Evolutionary conservation across 177 flowering plant species (phyloP).

Genomic region (Vitis hybrid): DNA sequence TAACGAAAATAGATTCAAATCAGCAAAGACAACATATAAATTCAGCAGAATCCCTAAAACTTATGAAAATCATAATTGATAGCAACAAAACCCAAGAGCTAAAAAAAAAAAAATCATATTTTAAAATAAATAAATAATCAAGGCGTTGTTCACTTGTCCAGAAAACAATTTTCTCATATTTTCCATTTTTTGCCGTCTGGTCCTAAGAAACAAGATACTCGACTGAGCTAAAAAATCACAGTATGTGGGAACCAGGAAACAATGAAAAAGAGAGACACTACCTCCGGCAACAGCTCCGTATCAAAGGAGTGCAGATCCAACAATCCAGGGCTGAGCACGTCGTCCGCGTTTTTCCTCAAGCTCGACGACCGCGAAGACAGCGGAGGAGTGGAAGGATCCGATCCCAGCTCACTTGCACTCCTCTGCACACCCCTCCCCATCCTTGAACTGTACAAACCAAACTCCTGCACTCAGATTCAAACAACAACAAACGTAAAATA

Average conservation of each 20-base stretch:
- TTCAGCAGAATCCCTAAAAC: too few species aligned
- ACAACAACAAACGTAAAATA: not conserved
- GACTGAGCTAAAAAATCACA: too few species aligned
- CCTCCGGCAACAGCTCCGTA: slow-evolving; percentile 84
- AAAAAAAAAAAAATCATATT: too few species aligned
- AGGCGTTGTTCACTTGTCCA: too few species aligned
- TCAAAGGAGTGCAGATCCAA: slow-evolving; percentile 92
- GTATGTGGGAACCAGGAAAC: not conserved
- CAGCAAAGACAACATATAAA: too few species aligned
- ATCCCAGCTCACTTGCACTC: slow-evolving; percentile 51
- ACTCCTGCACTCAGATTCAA: slow-evolving; percentile 25
- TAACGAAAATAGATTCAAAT: too few species aligned
- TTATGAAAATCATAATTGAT: too few species aligned
- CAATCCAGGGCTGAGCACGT: slow-evolving; percentile 84
- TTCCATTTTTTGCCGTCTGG: too few species aligned
- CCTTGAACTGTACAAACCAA: slow-evolving; percentile 31
- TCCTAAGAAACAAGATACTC: too few species aligned
- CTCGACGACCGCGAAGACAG: slow-evolving; percentile 34
- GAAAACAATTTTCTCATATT: too few species aligned
- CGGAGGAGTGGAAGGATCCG: slow-evolving; percentile 70
- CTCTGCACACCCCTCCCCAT: slow-evolving; percentile 52
- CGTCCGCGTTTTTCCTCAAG: slow-evolving; percentile 55
- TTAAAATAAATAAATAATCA: too few species aligned
- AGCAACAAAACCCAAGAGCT: too few species aligned
- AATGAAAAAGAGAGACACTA: slow-evolving; percentile 17